Base-by-base conservation (phyloP, 2,329 filamentous ascomycete species). In the Botrytis squamosa region DNA sequence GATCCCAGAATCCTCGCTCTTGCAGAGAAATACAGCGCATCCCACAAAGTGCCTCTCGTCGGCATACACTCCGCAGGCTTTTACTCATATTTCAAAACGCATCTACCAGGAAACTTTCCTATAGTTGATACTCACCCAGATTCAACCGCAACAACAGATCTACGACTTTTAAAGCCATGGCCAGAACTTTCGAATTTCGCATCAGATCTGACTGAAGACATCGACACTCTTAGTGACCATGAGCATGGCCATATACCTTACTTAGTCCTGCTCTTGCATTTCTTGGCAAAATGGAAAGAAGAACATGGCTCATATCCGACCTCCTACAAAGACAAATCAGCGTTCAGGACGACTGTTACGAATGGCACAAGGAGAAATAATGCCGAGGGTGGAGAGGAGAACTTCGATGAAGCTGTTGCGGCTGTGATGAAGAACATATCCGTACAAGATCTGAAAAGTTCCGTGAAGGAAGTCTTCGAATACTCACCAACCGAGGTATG, bases 121-220 rank as follows among this genome's bases (percentile, higher is more conserved):
- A 92, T 99, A 73, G 93, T 99, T 76, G 95, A 99, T 81, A 98
- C 96, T 63, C 96, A 99, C 80, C 96, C 96, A 0, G 94, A 97
- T 76, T 90, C 93, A 59, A 93, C 93, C 57, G 90, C 93, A 12
- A 96, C 90, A 0, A 91, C 92, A 73, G 96, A 99, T 79, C 86
- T 99, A 49, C 91, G 96, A 68, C 86, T 99, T 20, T 84, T 97
- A 7, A 88, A 87, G 49, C 95, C 96, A 52, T 99, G 96, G 95
- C 88, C 91, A 33, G 95, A 96, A 81, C 87, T 99, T 22, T 81
- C 85, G 2, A 85, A 88, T 5, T 95, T 95, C 76, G 88, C 89
- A 3, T 82, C 86, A 71, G 86, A 89, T 62, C 88, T 94, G 84
- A 92, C 94, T 2, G 84, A 85, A 46, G 84, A 92, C 67, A 88